phyloP scores from a whole-genome alignment of 2,329 filamentous ascomycete species.

The Hypomyces rosellus region DNA sequence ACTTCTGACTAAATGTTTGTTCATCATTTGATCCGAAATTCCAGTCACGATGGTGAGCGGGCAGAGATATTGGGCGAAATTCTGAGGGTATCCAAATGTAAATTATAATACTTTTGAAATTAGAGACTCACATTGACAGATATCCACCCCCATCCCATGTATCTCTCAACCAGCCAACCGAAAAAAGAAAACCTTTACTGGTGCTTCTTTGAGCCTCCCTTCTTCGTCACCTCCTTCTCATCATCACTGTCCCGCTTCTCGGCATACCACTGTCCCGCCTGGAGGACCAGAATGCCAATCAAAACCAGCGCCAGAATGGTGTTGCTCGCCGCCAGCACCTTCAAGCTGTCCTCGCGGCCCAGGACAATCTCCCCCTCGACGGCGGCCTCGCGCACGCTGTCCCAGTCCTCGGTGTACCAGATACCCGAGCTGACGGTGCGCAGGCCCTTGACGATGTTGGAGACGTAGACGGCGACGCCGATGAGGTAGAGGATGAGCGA shows the following conservation, averaged over 20 bases:
- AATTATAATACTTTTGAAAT: no score
- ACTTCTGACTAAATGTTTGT: no score
- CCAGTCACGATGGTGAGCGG: no score
- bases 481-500: constrained; percentile 78
- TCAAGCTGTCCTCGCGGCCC: constrained; percentile 79
- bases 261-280: constrained; percentile 98
- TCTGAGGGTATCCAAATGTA: no score
- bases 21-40: no score
- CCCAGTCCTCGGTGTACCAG: constrained; percentile 43
- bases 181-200: constrained; percentile 17
- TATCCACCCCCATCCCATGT: no score
- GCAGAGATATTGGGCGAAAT: no score
- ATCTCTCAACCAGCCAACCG: no score
- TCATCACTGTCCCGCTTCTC: constrained; percentile 89
- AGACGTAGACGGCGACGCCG: constrained; percentile 85
- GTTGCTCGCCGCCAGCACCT: constrained; percentile 88
- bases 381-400: constrained; percentile 33
- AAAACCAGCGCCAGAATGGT: constrained; percentile 91
- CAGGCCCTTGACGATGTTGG: constrained; percentile 94
- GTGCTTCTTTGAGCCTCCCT: constrained; percentile 32
- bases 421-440: constrained; percentile 70
- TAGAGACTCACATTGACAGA: no score
- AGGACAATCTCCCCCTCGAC: constrained; percentile 60
- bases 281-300: constrained; percentile 83
- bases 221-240: constrained; percentile 53